Conservation (phyloP, 2,329 filamentous ascomycete genomes). For the Geosmithia putterillii region DNA sequence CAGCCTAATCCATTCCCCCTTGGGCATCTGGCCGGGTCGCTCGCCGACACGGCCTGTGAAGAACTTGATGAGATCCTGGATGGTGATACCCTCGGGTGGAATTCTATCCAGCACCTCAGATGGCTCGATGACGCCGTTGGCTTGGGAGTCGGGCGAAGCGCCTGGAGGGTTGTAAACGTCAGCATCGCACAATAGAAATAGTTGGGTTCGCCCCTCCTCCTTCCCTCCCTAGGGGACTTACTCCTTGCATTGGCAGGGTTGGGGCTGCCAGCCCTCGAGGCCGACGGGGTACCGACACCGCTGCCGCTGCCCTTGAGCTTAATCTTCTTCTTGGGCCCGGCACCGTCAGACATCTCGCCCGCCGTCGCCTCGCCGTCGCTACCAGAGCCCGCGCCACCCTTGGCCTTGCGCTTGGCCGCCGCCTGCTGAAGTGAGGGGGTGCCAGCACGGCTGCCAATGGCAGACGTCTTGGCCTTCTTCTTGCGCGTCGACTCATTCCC, state of each 20-base stretch:
- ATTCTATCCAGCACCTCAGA: conserved; percentile 43
- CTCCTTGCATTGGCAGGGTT: conserved; percentile 17
- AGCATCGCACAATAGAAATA: no score
- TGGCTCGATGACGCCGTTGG: conserved; percentile 26
- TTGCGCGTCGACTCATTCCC: conserved; percentile 82
- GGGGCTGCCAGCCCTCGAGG: conserved; percentile 42
- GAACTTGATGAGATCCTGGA: conserved; percentile 38
- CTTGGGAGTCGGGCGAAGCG: conserved; percentile 19
- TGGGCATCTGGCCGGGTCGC: conserved; percentile 35
- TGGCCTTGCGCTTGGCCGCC: conserved; percentile 7
- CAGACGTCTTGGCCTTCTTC: conserved; percentile 46
- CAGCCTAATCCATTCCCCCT: conserved; percentile 44
- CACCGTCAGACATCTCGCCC: conserved; percentile 52
- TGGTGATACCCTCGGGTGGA: conserved; percentile 40
- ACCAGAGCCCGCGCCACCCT: conserved; percentile 37
- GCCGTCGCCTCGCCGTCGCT: conserved; percentile 64
- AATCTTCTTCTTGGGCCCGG: conserved; percentile 37
- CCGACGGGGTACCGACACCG: conserved; percentile 20
- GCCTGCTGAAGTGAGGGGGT: conserved; percentile 35
- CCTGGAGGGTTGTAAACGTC: conserved; percentile 8
- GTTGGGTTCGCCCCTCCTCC: background rate
- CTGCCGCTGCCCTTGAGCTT: conserved; percentile 20
- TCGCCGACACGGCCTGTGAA: conserved; percentile 43
- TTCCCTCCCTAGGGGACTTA: background rate
- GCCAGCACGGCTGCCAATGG: conserved; percentile 38